Percentiles rank a stretch among this genome's conserved stretches.
Evolutionary conservation across 768 basidiomycete genomes (phyloP).

Genomic region (Macrocybe gigantea): DNA sequence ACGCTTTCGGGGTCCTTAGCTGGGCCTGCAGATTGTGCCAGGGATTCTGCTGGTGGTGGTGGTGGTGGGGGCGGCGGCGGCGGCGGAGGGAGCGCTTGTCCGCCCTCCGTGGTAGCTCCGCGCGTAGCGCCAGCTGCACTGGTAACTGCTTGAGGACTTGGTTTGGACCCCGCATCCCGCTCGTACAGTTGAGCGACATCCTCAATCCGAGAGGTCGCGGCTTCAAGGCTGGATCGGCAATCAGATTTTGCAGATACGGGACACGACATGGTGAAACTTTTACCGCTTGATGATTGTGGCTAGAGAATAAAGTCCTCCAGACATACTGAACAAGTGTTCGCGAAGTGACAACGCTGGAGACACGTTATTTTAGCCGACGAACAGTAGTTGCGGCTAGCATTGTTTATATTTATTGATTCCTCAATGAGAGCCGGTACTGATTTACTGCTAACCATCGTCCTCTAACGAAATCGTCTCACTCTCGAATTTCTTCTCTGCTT

Average conservation of each 20-base stretch:
- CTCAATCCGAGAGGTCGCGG: constrained; percentile 90
- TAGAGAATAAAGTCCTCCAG: constrained; percentile 62
- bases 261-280: background rate
- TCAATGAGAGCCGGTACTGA: no score
- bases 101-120: no score
- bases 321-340: constrained; percentile 19
- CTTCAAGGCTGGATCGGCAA: constrained; percentile 62
- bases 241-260: constrained; percentile 4
- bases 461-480: constrained; percentile 10
- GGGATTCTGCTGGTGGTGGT: constrained; percentile 28
- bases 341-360: background rate
- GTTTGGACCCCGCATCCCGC: no score
- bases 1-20: constrained; percentile 52
- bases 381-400: no score
- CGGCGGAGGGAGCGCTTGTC: constrained; percentile 15
- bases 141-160: no score
- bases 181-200: constrained; percentile 59
- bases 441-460: constrained; percentile 1
- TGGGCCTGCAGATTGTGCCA: constrained; percentile 25
- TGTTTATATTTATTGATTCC: no score
- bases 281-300: constrained; percentile 83
- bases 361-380: background rate
- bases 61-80: constrained; percentile 24
- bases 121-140: no score
- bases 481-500: constrained; percentile 27